Conservation (phyloP, 257 asterid genomes). For the Scutellaria galericulata region DNA sequence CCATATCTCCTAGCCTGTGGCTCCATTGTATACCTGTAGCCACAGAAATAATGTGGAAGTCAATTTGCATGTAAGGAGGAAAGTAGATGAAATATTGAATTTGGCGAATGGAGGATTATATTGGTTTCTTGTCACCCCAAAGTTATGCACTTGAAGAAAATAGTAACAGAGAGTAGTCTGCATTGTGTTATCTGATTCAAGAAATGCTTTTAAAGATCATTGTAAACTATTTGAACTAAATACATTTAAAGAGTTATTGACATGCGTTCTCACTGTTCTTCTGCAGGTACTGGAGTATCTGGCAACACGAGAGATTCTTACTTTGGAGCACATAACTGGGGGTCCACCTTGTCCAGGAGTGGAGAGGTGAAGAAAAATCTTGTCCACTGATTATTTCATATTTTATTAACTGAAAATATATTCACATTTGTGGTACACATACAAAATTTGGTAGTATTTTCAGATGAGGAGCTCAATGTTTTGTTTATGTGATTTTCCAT, state of each 20-base stretch:
- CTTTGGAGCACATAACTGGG: constrained; percentile 75
- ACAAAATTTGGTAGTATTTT: constrained; percentile 7
- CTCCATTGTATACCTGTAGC: not conserved
- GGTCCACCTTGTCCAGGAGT: constrained; percentile 88
- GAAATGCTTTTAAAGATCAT: constrained; percentile 15
- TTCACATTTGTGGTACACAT: constrained; percentile 10
- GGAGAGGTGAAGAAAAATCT: constrained; percentile 65
- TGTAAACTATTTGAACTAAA: constrained; percentile 7
- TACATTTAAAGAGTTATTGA: not conserved
- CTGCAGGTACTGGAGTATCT: constrained; percentile 80
- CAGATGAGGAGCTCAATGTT: constrained; percentile 12
- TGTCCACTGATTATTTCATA: constrained; percentile 13
- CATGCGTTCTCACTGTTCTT: constrained; percentile 12
- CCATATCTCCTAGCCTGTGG: constrained; percentile 1
- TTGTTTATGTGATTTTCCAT: not conserved
- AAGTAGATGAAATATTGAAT: not conserved
- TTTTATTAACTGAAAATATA: constrained; percentile 12
- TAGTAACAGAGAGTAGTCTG: not conserved
- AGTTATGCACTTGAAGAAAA: not conserved
- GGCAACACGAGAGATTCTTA: constrained; percentile 82
- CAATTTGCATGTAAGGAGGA: not conserved
- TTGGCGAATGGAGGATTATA: not conserved
- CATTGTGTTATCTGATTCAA: not conserved
- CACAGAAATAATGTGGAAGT: constrained; percentile 5
- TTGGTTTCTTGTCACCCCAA: not conserved